A percentile compares a stretch with the other conserved stretches of the same genome.
Conservation (phyloP, 1,284 basidiomycete genomes). For the Naganishia sp. region DNA sequence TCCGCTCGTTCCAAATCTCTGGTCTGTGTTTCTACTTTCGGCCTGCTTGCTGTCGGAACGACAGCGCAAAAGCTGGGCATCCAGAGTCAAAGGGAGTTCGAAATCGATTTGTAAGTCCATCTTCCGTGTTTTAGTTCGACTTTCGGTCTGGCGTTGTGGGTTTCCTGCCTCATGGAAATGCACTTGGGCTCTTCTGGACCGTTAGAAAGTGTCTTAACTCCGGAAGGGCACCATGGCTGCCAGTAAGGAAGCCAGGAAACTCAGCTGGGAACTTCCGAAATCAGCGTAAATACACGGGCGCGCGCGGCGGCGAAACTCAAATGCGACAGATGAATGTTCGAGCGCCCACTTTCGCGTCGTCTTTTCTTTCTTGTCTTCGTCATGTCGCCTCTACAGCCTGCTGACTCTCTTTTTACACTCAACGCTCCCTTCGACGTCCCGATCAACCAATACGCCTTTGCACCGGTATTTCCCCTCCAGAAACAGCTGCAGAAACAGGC, state of each 20-base stretch:
- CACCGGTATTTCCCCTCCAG: not conserved
- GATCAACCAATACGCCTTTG: not conserved
- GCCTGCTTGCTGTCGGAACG: not conserved
- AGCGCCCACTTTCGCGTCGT: not conserved
- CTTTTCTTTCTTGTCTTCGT: conserved; percentile 6
- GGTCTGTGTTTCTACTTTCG: conserved; percentile 1
- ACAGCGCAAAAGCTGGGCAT: not conserved
- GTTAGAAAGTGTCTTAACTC: no score
- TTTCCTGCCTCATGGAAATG: no score
- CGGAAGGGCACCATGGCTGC: not conserved
- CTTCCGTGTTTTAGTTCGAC: not conserved
- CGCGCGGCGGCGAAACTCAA: conserved; percentile 6
- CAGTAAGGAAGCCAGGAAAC: not conserved
- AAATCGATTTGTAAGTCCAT: conserved; percentile 9
- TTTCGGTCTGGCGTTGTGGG: not conserved
- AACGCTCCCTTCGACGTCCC: not conserved
- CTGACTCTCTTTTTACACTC: not conserved
- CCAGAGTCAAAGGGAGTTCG: conserved; percentile 9
- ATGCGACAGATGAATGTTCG: conserved; percentile 8
- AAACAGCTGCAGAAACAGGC: not conserved
- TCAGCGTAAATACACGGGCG: conserved; percentile 6
- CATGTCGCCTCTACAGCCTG: not conserved
- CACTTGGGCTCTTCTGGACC: no score
- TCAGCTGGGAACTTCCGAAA: no score
- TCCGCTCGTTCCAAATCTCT: conserved; percentile 2